These are phyloP conservation scores for Nannochloropsis granulata DNA, from an alignment of 108 stramenopile genomes.

Conservation along the genomic window DNA sequence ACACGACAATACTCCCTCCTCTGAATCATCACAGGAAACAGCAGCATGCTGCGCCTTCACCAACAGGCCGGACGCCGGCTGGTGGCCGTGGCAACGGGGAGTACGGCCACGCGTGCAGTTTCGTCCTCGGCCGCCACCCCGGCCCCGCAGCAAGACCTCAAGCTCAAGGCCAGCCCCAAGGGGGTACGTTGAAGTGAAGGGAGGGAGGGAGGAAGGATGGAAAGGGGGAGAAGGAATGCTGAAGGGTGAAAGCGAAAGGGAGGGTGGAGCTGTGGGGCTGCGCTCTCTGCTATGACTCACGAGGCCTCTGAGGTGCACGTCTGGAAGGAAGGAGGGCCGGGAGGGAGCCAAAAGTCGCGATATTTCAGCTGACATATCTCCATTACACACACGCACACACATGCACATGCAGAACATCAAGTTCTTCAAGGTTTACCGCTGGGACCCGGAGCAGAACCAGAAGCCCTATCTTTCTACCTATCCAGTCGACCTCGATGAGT, in stretches of 20 bases:
- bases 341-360: too few species aligned
- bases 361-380: too few species aligned
- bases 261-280: too few species aligned
- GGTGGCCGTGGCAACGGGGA: not conserved
- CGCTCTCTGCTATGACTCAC: too few species aligned
- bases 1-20: not conserved
- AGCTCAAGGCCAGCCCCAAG: not conserved
- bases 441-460: constrained; percentile 88
- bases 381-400: too few species aligned
- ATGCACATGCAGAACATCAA: constrained; percentile 50
- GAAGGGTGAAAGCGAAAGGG: not conserved
- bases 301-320: too few species aligned
- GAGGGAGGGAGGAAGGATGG: not conserved
- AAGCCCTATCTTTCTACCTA: constrained; percentile 65
- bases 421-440: constrained; percentile 92
- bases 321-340: too few species aligned
- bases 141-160: not conserved
- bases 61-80: not conserved
- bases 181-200: not conserved
- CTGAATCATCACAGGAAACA: not conserved
- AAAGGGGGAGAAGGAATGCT: not conserved
- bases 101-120: not conserved
- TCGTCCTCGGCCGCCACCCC: not conserved
- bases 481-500: constrained; percentile 77
- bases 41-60: not conserved